phyloP scores from a whole-genome alignment of 208 protist species.

The Trypanosomatidae sp. region DNA sequence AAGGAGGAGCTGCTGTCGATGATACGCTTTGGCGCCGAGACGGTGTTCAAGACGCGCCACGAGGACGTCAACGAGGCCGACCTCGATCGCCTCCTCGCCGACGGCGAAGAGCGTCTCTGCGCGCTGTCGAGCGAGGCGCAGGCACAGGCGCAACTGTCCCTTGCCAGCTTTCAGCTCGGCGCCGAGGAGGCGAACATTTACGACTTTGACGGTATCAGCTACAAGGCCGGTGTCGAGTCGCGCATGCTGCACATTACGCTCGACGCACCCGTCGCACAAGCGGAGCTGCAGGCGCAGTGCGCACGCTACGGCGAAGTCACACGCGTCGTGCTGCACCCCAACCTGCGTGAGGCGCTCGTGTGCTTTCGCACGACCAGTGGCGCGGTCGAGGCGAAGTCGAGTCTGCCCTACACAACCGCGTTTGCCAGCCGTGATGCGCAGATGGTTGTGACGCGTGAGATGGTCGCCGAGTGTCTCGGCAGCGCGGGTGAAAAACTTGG shows the following conservation, averaged over 20 bases:
- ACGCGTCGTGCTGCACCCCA: conserved; percentile 69
- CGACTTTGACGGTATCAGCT: conserved; percentile 93
- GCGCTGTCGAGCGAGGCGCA: conserved; percentile 76
- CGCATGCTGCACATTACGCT: conserved; percentile 63
- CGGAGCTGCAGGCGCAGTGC: conserved; percentile 55
- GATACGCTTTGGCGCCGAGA: conserved; percentile 97
- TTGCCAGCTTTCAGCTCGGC: conserved; percentile 89
- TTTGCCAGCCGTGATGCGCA: conserved; percentile 47
- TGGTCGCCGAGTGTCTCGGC: conserved; percentile 65
- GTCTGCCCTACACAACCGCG: conserved; percentile 40
- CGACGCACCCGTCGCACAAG: conserved; percentile 28
- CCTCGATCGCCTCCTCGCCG: conserved; percentile 93
- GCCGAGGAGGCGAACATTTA: conserved; percentile 91
- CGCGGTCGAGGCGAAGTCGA: conserved; percentile 69
- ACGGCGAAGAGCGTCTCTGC: conserved; percentile 77
- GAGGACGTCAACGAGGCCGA: conserved; percentile 95
- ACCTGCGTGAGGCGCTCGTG: conserved; percentile 73
- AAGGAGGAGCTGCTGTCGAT: conserved; percentile 95
- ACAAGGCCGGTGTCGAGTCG: conserved; percentile 49
- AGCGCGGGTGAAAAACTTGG: conserved; percentile 61
- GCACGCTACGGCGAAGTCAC: conserved; percentile 53
- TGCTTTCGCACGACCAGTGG: conserved; percentile 60
- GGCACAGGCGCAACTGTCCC: conserved; percentile 74
- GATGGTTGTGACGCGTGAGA: conserved; percentile 65
- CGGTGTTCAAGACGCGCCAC: conserved; percentile 91